Conservation (phyloP, 169 alveolate species). For the Babesia bigemina region DNA sequence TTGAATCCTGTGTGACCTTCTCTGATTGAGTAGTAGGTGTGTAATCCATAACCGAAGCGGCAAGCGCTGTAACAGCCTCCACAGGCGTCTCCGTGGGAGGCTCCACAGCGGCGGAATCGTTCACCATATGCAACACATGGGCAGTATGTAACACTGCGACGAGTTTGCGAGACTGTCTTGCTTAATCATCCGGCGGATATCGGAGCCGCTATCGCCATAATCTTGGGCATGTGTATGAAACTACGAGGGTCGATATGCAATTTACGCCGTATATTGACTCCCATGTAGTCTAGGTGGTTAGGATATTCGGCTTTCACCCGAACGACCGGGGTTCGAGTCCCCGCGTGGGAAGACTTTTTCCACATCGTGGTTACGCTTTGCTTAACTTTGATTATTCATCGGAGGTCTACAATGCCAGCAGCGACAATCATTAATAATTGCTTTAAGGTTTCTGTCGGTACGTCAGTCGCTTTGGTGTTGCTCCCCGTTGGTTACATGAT, state of each 20-base stretch:
- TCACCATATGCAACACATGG: slow-evolving; percentile 1
- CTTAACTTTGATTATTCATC: no score
- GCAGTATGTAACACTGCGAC: not conserved
- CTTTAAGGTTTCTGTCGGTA: not conserved
- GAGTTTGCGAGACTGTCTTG: not conserved
- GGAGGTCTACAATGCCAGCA: no score
- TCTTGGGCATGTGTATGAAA: not conserved
- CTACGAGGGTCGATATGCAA: not conserved
- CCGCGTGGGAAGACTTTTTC: slow-evolving; percentile 90
- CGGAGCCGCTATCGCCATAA: no score
- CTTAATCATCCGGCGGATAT: not conserved
- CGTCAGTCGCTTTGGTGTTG: no score
- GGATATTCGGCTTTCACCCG: slow-evolving; percentile 99
- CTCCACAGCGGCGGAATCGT: not conserved
- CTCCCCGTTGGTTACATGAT: no score
- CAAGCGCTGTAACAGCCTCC: not conserved
- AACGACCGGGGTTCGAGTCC: slow-evolving; percentile 99
- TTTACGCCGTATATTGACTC: slow-evolving; percentile 40
- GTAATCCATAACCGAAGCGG: not conserved
- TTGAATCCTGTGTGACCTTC: not conserved
- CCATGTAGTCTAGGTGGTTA: slow-evolving; percentile 97
- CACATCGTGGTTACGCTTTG: not conserved
- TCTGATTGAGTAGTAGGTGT: not conserved
- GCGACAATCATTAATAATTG: not conserved
- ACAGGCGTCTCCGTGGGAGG: not conserved